phyloP scores from a whole-genome alignment of 1,284 basidiomycete species.

The Malassezia slooffiae region DNA sequence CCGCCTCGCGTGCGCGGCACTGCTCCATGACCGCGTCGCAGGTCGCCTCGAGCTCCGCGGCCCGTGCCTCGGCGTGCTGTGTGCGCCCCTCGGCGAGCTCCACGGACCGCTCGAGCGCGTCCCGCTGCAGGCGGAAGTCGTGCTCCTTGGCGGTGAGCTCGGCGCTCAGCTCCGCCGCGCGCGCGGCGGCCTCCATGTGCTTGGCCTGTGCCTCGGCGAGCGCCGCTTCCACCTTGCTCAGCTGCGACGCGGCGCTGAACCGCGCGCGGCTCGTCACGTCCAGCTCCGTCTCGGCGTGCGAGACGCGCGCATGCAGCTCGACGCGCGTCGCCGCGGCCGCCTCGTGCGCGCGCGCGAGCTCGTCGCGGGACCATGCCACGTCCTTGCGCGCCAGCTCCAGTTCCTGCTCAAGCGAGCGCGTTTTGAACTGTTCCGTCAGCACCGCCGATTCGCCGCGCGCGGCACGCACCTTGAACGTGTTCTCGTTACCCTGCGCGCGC shows the following conservation, averaged over 20 bases:
- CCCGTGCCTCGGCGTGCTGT: slow-evolving; percentile 62
- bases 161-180: slow-evolving; percentile 60
- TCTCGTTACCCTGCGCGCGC: slow-evolving; percentile 27
- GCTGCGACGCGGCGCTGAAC: slow-evolving; percentile 55
- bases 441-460: background rate
- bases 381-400: slow-evolving; percentile 62
- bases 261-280: slow-evolving; percentile 60
- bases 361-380: slow-evolving; percentile 52
- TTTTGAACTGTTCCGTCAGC: slow-evolving; percentile 61
- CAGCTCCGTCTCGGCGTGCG: slow-evolving; percentile 61
- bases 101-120: slow-evolving; percentile 60
- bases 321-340: slow-evolving; percentile 50
- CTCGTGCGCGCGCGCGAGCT: slow-evolving; percentile 32
- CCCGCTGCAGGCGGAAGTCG: slow-evolving; percentile 63
- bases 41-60: slow-evolving; percentile 65
- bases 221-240: slow-evolving; percentile 60
- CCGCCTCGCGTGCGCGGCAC: slow-evolving; percentile 58
- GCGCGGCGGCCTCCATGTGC: slow-evolving; percentile 59
- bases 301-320: slow-evolving; percentile 51
- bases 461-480: slow-evolving; percentile 22
- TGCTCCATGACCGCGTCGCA: slow-evolving; percentile 62
- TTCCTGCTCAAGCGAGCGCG: slow-evolving; percentile 68
- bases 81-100: slow-evolving; percentile 72
- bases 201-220: slow-evolving; percentile 59
- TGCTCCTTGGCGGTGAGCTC: slow-evolving; percentile 68